phyloP scores from a whole-genome alignment of 352 stramenopile genomes.

The Peronosclerospora sorghi region DNA sequence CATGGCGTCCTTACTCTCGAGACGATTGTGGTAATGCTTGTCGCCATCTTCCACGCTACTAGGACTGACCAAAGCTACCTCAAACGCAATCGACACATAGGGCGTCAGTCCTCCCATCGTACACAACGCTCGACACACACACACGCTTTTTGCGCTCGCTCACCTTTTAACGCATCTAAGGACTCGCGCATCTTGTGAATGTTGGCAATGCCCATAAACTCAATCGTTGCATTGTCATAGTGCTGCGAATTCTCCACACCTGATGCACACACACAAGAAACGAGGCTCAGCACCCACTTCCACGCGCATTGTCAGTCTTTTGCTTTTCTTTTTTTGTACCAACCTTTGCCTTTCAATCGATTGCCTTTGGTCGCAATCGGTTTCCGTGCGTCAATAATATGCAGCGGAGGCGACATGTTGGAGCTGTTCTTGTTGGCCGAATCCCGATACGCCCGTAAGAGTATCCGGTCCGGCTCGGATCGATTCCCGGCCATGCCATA shows the following conservation, averaged over 20 bases:
- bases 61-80: conserved; percentile 60
- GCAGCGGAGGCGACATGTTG: conserved; percentile 53
- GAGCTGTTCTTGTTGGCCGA: conserved; percentile 67
- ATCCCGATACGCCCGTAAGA: conserved; percentile 81
- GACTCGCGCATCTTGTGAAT: conserved; percentile 98
- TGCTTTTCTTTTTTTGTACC: too few relatives aligned
- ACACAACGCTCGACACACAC: neutral
- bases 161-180: conserved; percentile 78
- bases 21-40: conserved; percentile 80
- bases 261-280: conserved; percentile 13
- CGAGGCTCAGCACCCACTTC: too few relatives aligned
- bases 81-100: conserved; percentile 1
- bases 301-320: too few relatives aligned
- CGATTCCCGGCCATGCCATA: conserved; percentile 94
- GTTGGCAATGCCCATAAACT: conserved; percentile 98
- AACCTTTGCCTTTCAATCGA: conserved; percentile 73
- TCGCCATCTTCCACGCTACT: conserved; percentile 76
- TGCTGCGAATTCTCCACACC: conserved; percentile 94
- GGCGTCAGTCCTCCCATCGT: conserved; percentile 3
- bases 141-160: too few relatives aligned
- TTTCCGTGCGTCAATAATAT: conserved; percentile 81
- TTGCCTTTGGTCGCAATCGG: conserved; percentile 76
- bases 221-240: conserved; percentile 91
- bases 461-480: conserved; percentile 85
- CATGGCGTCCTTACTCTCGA: conserved; percentile 59